Evolutionary conservation across 2,329 filamentous ascomycete species (phyloP).

Genomic region (Curvularia verruculosa): DNA sequence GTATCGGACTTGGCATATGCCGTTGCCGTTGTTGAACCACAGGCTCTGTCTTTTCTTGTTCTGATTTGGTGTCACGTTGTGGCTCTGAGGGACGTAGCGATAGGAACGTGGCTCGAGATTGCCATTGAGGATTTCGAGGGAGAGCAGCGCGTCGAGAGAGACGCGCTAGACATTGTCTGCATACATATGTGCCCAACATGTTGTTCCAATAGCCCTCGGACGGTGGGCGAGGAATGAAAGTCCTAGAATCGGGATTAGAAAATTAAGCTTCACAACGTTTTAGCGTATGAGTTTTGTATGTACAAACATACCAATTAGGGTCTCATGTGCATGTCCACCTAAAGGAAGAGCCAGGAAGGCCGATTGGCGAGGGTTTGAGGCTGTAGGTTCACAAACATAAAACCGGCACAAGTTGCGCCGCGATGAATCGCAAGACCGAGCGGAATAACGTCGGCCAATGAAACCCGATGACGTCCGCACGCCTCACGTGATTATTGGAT

Average conservation of each 20-base stretch:
- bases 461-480: slow-evolving; percentile 19
- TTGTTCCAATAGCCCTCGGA: slow-evolving; percentile 7
- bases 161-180: slow-evolving; percentile 40
- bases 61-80: slow-evolving; percentile 11
- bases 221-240: slow-evolving; percentile 4
- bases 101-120: slow-evolving; percentile 40
- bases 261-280: slow-evolving; percentile 2
- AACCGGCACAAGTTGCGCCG: slow-evolving; percentile 5
- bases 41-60: slow-evolving; percentile 13
- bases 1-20: background rate
- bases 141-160: slow-evolving; percentile 23
- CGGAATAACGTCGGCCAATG: slow-evolving; percentile 18
- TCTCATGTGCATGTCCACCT: background rate
- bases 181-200: slow-evolving; percentile 45
- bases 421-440: slow-evolving; percentile 5
- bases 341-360: background rate
- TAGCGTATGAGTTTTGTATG: background rate
- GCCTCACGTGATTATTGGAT: slow-evolving; percentile 29
- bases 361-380: background rate
- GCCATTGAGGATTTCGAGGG: slow-evolving; percentile 34
- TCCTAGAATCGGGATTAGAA: slow-evolving; percentile 8
- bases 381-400: background rate
- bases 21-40: slow-evolving; percentile 8
- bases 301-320: background rate
- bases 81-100: slow-evolving; percentile 30